A percentile compares a stretch with the other conserved stretches of the same genome.
Conservation (phyloP, 2,329 filamentous ascomycete species). For the Aspergillus sp. region DNA sequence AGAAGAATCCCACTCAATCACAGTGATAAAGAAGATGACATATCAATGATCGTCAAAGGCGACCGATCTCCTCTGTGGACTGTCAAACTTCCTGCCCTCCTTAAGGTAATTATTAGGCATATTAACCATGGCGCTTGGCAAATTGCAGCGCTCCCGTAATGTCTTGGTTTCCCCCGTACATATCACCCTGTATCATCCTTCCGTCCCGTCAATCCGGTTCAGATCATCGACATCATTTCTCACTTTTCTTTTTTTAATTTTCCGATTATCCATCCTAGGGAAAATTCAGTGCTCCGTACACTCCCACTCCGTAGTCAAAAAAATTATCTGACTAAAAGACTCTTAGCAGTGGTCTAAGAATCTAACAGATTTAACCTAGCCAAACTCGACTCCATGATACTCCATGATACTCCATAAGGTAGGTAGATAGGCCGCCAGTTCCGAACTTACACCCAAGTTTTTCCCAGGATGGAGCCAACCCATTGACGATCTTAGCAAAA, state of each 20-base stretch:
- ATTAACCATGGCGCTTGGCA: not conserved
- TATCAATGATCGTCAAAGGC: conserved; percentile 1
- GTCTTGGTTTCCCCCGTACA: not conserved
- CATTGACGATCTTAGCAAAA: conserved; percentile 17
- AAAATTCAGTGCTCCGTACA: not conserved
- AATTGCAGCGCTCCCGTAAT: not conserved
- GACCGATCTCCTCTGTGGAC: not conserved
- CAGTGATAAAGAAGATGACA: not conserved
- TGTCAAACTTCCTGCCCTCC: not conserved
- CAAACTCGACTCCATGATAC: too few species aligned
- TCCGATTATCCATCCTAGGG: not conserved
- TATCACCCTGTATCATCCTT: not conserved
- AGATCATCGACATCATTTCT: conserved; percentile 13
- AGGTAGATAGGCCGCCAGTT: conserved; percentile 12
- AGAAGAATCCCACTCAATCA: conserved; percentile 3
- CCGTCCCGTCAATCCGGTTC: conserved; percentile 24
- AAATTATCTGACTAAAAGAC: not conserved
- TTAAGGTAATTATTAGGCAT: not conserved
- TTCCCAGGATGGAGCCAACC: conserved; percentile 9
- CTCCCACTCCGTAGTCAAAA: too few species aligned
- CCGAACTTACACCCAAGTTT: conserved; percentile 8
- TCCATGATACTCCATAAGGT: not conserved
- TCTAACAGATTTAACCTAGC: conserved; percentile 6
- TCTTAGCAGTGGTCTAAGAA: not conserved
- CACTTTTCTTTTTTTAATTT: not conserved